Conservation (phyloP, 2,329 filamentous ascomycete species). For the Sporothrix protearum region DNA sequence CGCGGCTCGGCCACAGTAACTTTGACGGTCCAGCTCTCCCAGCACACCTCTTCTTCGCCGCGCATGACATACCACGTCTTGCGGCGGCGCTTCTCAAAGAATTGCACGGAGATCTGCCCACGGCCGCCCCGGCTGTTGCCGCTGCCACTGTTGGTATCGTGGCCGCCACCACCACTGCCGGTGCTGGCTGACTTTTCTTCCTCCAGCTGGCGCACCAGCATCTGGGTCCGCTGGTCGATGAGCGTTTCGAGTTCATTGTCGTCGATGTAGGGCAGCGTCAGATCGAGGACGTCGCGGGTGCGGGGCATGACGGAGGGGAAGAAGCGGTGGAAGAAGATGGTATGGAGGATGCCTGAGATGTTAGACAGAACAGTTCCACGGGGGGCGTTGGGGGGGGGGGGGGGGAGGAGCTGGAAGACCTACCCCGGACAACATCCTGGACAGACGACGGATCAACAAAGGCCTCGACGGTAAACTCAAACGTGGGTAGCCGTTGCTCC, state of each 20-base stretch:
- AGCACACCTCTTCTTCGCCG: constrained; percentile 86
- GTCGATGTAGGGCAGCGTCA: constrained; percentile 83
- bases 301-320: constrained; percentile 81
- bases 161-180: constrained; percentile 46
- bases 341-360: constrained; percentile 76
- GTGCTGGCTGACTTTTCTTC: constrained; percentile 45
- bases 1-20: constrained; percentile 87
- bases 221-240: constrained; percentile 80
- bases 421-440: constrained; percentile 89
- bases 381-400: too few relatives aligned
- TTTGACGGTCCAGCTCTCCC: constrained; percentile 93
- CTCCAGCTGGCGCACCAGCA: constrained; percentile 74
- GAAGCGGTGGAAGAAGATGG: constrained; percentile 98
- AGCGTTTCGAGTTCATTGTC: constrained; percentile 89
- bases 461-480: constrained; percentile 90
- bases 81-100: constrained; percentile 86
- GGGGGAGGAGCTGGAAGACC: constrained; percentile 28
- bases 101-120: constrained; percentile 80
- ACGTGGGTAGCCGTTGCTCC: constrained; percentile 44
- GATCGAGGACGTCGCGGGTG: constrained; percentile 83
- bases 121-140: constrained; percentile 51
- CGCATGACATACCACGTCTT: constrained; percentile 71
- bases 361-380: background rate
- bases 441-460: constrained; percentile 88
- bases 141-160: constrained; percentile 26